Percentiles rank a stretch among this genome's conserved stretches.
Evolutionary conservation across 2,329 filamentous ascomycete species (phyloP).

Genomic region (Sarocladium kiliense): DNA sequence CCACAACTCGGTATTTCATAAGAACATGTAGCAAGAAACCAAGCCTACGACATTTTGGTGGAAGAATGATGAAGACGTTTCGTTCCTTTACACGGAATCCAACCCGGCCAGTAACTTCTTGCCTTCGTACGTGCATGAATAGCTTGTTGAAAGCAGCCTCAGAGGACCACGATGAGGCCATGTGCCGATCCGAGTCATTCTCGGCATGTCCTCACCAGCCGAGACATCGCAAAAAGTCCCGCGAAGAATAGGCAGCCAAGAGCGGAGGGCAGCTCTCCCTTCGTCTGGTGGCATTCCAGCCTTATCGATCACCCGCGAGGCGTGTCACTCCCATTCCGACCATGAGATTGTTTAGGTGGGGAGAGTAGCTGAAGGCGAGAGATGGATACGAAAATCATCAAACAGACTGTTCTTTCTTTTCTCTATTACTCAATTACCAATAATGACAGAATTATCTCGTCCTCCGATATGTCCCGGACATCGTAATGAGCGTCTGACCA

Average conservation of each 20-base stretch:
- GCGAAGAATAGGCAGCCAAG: neutral
- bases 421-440: neutral
- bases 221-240: neutral
- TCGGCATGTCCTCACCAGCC: neutral
- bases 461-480: neutral
- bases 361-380: neutral
- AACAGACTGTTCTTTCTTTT: too few species aligned
- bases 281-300: neutral
- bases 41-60: too few species aligned
- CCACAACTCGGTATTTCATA: too few species aligned
- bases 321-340: neutral
- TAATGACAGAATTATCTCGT: neutral
- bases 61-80: too few species aligned
- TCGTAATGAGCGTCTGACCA: conserved; percentile 4
- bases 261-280: neutral
- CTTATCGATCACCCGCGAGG: neutral
- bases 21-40: too few species aligned
- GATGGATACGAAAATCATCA: neutral
- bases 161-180: neutral
- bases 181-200: neutral
- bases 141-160: too few species aligned
- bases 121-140: too few species aligned
- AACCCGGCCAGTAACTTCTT: too few species aligned
- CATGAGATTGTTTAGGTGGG: neutral
- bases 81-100: too few species aligned